A percentile compares a stretch with the other conserved stretches of the same genome.
These are phyloP conservation scores for Atkinsonella hypoxylon DNA, from an alignment of 2,329 filamentous ascomycete genomes.

Conservation along the genomic window DNA sequence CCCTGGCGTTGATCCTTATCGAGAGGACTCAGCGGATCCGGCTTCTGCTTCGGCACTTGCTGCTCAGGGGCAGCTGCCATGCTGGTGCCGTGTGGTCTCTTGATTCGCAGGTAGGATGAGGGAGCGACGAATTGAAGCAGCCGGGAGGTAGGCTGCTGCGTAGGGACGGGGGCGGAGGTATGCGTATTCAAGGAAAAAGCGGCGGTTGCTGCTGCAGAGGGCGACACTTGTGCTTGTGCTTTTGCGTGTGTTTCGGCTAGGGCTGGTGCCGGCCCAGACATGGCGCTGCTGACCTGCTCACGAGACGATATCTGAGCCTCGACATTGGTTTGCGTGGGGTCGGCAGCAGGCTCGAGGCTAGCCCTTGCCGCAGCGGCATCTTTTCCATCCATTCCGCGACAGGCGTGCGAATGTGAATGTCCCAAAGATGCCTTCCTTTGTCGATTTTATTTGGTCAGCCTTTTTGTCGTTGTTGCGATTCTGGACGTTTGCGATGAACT, in stretches of 20 bases:
- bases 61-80: constrained; percentile 18
- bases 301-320: constrained; percentile 8
- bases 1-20: constrained; percentile 71
- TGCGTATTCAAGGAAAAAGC: neutral
- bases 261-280: constrained; percentile 2
- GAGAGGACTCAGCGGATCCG: constrained; percentile 39
- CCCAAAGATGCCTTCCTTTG: neutral
- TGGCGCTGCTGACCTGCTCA: constrained; percentile 9
- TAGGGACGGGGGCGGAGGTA: neutral
- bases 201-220: neutral
- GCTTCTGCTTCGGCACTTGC: constrained; percentile 10
- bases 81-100: constrained; percentile 21
- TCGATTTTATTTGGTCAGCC: neutral
- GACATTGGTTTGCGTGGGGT: constrained; percentile 11
- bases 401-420: neutral
- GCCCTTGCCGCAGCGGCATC: constrained; percentile 4
- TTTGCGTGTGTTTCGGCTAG: neutral
- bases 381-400: constrained; percentile 9
- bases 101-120: constrained; percentile 43
- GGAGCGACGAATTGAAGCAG: constrained; percentile 48
- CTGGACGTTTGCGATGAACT: constrained; percentile 1
- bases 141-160: constrained; percentile 11
- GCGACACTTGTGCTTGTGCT: neutral
- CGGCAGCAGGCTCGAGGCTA: constrained; percentile 7
- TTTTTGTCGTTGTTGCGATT: neutral